Conservation (phyloP, 78 protist species). For the Mastigamoeba balamuthi region DNA sequence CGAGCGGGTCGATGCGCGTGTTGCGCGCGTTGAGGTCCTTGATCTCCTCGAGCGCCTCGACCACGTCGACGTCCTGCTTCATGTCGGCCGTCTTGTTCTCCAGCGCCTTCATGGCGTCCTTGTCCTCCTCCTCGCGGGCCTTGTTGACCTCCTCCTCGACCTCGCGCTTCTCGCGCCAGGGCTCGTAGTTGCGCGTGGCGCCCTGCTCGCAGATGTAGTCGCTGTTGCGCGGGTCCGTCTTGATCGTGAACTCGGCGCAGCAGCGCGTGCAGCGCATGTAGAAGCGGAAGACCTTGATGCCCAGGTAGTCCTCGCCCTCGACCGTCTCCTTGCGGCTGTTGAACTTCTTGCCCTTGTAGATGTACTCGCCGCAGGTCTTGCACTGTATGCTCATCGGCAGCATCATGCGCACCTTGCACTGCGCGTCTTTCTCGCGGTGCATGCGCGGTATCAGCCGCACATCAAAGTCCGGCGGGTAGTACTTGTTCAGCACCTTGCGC, state of each 20-base stretch:
- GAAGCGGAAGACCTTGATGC: constrained; percentile 59
- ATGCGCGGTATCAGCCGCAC: constrained; percentile 62
- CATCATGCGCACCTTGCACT: constrained; percentile 81
- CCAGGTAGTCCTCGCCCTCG: constrained; percentile 77
- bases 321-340: constrained; percentile 84
- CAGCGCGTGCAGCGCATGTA: constrained; percentile 78
- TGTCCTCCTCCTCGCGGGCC: background rate
- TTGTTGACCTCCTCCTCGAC: constrained; percentile 17
- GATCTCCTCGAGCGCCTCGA: constrained; percentile 83
- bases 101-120: constrained; percentile 62
- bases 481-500: constrained; percentile 90
- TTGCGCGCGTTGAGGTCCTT: constrained; percentile 38
- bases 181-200: constrained; percentile 70
- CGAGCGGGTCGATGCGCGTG: background rate
- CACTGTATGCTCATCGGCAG: constrained; percentile 89
- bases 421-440: constrained; percentile 25
- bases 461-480: constrained; percentile 94
- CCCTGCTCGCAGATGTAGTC: constrained; percentile 78
- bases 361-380: constrained; percentile 83
- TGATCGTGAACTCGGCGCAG: constrained; percentile 68
- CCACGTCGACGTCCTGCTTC: constrained; percentile 79
- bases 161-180: constrained; percentile 40
- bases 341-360: constrained; percentile 81
- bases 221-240: constrained; percentile 83
- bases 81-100: constrained; percentile 70